Percentiles rank a stretch among this genome's conserved stretches.
Conservation (phyloP, 2,329 filamentous ascomycete genomes). For the Ascochyta pisi region DNA sequence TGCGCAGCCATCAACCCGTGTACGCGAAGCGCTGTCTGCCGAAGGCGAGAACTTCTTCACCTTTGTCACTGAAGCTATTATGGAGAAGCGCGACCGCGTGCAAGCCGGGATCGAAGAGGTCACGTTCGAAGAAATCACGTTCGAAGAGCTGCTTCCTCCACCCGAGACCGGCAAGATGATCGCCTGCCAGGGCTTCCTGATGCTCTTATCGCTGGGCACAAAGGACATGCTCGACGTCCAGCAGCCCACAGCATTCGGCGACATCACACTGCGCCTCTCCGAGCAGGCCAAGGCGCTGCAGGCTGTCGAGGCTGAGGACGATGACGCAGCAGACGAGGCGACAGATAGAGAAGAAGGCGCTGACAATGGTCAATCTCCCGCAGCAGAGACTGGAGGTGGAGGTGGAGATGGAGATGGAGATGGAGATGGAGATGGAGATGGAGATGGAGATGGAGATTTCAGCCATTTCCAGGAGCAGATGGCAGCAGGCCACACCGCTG, state of each 20-base stretch:
- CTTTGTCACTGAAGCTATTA: slow-evolving; percentile 61
- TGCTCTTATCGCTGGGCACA: slow-evolving; percentile 55
- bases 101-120: slow-evolving; percentile 52
- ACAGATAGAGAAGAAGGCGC: background rate
- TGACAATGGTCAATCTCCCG: slow-evolving; percentile 3
- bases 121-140: slow-evolving; percentile 68
- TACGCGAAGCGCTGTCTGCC: slow-evolving; percentile 61
- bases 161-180: slow-evolving; percentile 61
- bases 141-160: slow-evolving; percentile 73
- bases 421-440: background rate
- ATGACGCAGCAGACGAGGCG: background rate
- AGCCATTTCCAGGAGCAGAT: slow-evolving; percentile 37
- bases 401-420: background rate
- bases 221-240: slow-evolving; percentile 68
- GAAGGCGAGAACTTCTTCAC: slow-evolving; percentile 69
- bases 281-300: slow-evolving; percentile 28
- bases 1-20: slow-evolving; percentile 47
- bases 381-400: slow-evolving; percentile 7
- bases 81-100: slow-evolving; percentile 35
- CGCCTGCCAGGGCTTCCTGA: slow-evolving; percentile 63
- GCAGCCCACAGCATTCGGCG: slow-evolving; percentile 60
- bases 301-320: slow-evolving; percentile 18
- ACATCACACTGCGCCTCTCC: slow-evolving; percentile 44
- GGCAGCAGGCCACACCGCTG: slow-evolving; percentile 21
- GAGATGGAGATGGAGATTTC: background rate